Percentiles rank a stretch among this genome's conserved stretches.
Conservation (phyloP, 23 red algal species). For the Pyropia haitanensis region DNA sequence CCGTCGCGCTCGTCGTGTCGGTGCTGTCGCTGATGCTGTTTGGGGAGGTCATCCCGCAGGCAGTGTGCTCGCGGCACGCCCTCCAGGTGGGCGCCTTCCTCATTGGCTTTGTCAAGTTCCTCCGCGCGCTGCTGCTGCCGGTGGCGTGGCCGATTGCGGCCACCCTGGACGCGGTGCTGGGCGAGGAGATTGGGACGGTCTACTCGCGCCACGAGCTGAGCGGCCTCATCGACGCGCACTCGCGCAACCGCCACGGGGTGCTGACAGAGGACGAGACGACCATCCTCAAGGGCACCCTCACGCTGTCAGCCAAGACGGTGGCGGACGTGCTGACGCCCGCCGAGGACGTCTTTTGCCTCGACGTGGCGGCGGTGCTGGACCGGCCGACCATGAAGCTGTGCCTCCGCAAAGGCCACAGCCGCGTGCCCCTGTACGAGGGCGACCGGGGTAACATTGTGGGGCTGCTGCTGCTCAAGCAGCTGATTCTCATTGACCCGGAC, state of each 20-base stretch:
- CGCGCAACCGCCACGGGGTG: conserved; percentile 16
- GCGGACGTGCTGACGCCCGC: conserved; percentile 67
- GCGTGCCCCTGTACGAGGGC: conserved; percentile 73
- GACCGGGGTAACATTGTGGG: conserved; percentile 72
- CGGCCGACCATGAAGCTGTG: conserved; percentile 69
- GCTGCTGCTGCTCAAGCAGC: conserved; percentile 73
- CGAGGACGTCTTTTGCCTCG: conserved; percentile 80
- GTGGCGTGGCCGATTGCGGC: conserved; percentile 68
- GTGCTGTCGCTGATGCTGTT: conserved; percentile 71
- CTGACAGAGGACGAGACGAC: conserved; percentile 77
- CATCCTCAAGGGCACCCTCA: conserved; percentile 78
- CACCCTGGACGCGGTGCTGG: conserved; percentile 61
- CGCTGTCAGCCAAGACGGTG: conserved; percentile 83
- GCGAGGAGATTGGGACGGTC: conserved; percentile 65
- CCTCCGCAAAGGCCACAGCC: conserved; percentile 77
- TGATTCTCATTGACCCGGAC: conserved; percentile 85
- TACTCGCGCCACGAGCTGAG: conserved; percentile 77
- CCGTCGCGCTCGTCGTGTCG: conserved; percentile 40
- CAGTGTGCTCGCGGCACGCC: conserved; percentile 78
- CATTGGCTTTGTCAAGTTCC: conserved; percentile 74
- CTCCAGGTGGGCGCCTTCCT: conserved; percentile 56
- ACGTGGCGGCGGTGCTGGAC: conserved; percentile 61
- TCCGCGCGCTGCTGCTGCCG: conserved; percentile 72
- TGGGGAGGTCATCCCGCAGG: conserved; percentile 93
- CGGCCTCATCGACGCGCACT: conserved; percentile 77